Evolutionary conservation across 139 green algal genomes (phyloP).

Genomic region (Closterium sp.): DNA sequence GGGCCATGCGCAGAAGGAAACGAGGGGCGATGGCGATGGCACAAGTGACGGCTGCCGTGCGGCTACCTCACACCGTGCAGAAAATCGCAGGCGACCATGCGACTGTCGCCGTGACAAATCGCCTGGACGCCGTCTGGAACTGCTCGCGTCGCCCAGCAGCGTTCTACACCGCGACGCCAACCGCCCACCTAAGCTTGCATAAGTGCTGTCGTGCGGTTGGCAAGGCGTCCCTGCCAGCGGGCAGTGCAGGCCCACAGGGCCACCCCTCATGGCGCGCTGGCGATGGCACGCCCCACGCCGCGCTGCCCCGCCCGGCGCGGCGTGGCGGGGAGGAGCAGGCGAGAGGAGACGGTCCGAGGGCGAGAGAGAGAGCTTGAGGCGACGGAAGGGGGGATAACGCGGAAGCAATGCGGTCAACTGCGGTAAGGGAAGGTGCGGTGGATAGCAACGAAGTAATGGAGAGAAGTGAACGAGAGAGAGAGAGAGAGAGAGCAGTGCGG

Average conservation of each 20-base stretch:
- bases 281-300: no score
- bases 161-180: background rate
- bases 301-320: no score
- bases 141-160: background rate
- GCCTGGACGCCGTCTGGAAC: background rate
- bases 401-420: no score
- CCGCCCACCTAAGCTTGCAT: no score
- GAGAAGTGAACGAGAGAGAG: no score
- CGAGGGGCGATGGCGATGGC: background rate
- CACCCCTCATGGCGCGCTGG: background rate
- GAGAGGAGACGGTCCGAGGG: background rate
- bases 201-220: background rate
- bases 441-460: no score
- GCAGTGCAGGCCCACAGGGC: no score
- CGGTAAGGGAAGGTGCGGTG: no score
- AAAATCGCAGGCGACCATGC: background rate
- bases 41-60: background rate
- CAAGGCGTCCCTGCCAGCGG: background rate
- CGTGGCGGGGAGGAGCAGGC: no score
- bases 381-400: no score
- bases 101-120: background rate
- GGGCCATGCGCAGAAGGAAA: background rate
- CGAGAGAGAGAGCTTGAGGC: no score
- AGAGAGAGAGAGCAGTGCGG: no score
- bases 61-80: background rate